Evolutionary conservation across 2,329 filamentous ascomycete genomes (phyloP), one percentile per base, ranked within the genome.

Genomic region (Cordyceps fumosorosea): DNA sequence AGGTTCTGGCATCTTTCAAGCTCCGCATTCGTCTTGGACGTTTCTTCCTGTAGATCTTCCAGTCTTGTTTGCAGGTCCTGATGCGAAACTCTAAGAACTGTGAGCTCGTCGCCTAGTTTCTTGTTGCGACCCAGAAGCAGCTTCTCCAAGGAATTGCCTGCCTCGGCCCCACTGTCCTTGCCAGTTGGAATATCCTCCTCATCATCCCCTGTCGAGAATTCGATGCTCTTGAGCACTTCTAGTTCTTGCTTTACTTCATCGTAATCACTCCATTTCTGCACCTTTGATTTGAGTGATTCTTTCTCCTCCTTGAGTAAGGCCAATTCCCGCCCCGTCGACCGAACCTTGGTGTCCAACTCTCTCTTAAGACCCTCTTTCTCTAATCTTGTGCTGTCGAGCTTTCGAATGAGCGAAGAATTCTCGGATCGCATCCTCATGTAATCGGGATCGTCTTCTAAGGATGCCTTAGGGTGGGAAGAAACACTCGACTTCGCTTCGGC

Each of bases 231-330:
- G 64, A 99, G 84, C 64, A 98, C 93, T 70, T 98, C 93, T 3
- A 99, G 82, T 75, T 99, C 96, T 66, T 96, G 90, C 76, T 95
- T 97, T 54, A 99, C 86, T 63, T 98, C 93, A 40, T 98, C 93
- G 72, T 99, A 99, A 73, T 99, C 95, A 67, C 86, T 86, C 86
- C 91, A 96, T 72, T 90, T 96, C 65, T 91, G 87, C 3, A 98
- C 84, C 76, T 95, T 96, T 44, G 81, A 79, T 70, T 89, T 90
- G 62, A 98, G 79, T 29, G 82, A 80, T 64, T 97, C 92, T 66
- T 90, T 88, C 72, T 98, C 95, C 37, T 89, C 85, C 69, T 88
- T 88, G 20, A 96, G 77, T 63, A 89, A 84, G 10, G 83, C 81
- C 62, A 89, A 84, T 70, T 96, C 90, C 65, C 93, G 83, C 74